These are phyloP conservation scores for Pyrrhoderma lamaoense DNA, from an alignment of 1,284 basidiomycete genomes.

Conservation along the genomic window DNA sequence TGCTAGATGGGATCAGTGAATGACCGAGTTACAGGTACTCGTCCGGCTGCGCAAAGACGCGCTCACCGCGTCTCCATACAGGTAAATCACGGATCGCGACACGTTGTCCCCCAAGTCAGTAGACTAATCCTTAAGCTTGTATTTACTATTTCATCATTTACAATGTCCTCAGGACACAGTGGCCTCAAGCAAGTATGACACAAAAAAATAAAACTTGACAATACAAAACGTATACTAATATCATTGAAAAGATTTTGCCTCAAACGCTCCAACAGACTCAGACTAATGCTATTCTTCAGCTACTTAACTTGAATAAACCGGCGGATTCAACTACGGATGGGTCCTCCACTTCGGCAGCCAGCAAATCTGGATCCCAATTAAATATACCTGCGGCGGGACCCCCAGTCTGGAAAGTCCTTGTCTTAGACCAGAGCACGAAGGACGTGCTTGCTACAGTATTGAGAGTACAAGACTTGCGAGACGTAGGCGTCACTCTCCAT, in stretches of 20 bases:
- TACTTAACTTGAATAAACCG: constrained; percentile 56
- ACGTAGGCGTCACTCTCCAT: constrained; percentile 95
- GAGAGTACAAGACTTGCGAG: constrained; percentile 92
- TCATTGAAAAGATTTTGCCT: constrained; percentile 1
- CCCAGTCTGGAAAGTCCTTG: constrained; percentile 93
- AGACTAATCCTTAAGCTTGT: too few species aligned
- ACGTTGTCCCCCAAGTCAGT: too few species aligned
- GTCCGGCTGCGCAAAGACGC: too few species aligned
- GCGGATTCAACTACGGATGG: constrained; percentile 26
- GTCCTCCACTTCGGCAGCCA: constrained; percentile 28
- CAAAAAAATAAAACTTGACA: too few species aligned
- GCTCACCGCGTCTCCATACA: too few species aligned
- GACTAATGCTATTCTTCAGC: constrained; percentile 59
- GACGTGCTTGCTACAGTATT: constrained; percentile 94
- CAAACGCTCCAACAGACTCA: constrained; percentile 64
- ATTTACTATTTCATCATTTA: neutral
- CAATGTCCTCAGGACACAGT: constrained; percentile 1
- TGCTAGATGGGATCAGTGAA: too few species aligned
- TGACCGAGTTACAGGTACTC: too few species aligned
- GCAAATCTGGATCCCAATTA: constrained; percentile 34
- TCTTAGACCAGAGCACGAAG: constrained; percentile 93
- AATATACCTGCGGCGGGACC: constrained; percentile 53
- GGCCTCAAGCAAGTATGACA: constrained; percentile 8
- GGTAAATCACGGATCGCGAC: too few species aligned
- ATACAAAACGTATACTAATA: too few species aligned